Conservation (phyloP, 768 basidiomycete species). For the Strobilomyces confusus region DNA sequence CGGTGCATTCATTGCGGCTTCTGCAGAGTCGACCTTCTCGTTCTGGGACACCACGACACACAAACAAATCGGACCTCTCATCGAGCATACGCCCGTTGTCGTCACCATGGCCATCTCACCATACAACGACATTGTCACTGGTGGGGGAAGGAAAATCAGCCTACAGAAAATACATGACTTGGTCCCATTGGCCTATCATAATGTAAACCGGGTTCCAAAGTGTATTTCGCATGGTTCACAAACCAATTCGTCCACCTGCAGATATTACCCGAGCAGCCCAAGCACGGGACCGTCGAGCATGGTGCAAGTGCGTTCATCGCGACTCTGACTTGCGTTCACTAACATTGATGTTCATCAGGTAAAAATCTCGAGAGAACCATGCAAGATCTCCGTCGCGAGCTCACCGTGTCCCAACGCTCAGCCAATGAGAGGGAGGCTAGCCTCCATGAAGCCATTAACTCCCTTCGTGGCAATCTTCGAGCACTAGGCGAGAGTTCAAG, state of each 20-base stretch:
- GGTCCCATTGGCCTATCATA: neutral
- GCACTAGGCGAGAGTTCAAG: neutral
- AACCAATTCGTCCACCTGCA: neutral
- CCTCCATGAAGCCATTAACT: neutral
- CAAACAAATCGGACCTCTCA: neutral
- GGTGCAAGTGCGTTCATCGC: neutral
- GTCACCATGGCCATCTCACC: neutral
- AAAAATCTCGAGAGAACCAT: neutral
- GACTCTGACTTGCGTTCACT: neutral
- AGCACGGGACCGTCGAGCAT: neutral
- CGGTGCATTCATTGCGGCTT: neutral
- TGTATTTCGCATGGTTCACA: neutral
- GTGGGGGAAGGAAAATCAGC: neutral
- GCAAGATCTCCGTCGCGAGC: neutral
- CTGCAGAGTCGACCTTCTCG: neutral
- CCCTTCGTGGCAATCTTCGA: neutral
- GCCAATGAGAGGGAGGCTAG: neutral
- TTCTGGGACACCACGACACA: neutral
- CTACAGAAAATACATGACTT: neutral
- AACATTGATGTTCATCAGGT: neutral
- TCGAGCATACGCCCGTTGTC: neutral
- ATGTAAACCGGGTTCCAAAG: neutral
- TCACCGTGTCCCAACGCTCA: neutral
- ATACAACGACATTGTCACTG: neutral
- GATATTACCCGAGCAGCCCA: neutral